A percentile compares a stretch with the other conserved stretches of the same genome.
Conservation (phyloP, 2,329 filamentous ascomycete species). For the Xylariaceae sp. region DNA sequence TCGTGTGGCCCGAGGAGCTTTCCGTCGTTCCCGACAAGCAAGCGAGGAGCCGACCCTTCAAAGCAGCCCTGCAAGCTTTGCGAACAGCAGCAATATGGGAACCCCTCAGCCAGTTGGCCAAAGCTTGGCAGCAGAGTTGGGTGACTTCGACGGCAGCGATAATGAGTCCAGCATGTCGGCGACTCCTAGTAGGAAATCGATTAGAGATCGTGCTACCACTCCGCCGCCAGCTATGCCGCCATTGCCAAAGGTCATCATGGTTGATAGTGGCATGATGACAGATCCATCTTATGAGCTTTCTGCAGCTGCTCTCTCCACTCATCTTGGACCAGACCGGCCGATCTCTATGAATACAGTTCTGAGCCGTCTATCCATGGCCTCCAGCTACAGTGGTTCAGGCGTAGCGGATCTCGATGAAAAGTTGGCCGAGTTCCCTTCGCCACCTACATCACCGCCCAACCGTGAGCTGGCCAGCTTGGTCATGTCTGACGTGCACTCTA, state of each 20-base stretch:
- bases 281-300: slow-evolving; percentile 42
- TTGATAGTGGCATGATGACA: slow-evolving; percentile 59
- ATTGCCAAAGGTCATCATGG: slow-evolving; percentile 51
- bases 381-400: slow-evolving; percentile 49
- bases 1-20: slow-evolving; percentile 61
- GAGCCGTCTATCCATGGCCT: slow-evolving; percentile 45
- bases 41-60: slow-evolving; percentile 57
- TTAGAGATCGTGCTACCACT: slow-evolving; percentile 39
- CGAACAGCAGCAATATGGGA: slow-evolving; percentile 43
- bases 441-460: slow-evolving; percentile 41
- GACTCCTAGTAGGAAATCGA: slow-evolving; percentile 52
- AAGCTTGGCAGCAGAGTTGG: slow-evolving; percentile 87
- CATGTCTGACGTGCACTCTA: slow-evolving; percentile 42
- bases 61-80: slow-evolving; percentile 57
- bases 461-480: slow-evolving; percentile 34
- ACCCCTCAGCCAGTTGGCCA: slow-evolving; percentile 56
- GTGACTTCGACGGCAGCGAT: slow-evolving; percentile 71
- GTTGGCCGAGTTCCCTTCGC: slow-evolving; percentile 52
- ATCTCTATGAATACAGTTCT: slow-evolving; percentile 42
- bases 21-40: slow-evolving; percentile 57
- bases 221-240: slow-evolving; percentile 47
- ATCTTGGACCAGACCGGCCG: slow-evolving; percentile 33
- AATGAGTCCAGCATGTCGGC: slow-evolving; percentile 59
- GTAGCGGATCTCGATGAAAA: slow-evolving; percentile 51
- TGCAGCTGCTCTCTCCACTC: slow-evolving; percentile 23